These are phyloP conservation scores for Jaminaea rosea DNA, from an alignment of 1,284 basidiomycete genomes.

Conservation along the genomic window DNA sequence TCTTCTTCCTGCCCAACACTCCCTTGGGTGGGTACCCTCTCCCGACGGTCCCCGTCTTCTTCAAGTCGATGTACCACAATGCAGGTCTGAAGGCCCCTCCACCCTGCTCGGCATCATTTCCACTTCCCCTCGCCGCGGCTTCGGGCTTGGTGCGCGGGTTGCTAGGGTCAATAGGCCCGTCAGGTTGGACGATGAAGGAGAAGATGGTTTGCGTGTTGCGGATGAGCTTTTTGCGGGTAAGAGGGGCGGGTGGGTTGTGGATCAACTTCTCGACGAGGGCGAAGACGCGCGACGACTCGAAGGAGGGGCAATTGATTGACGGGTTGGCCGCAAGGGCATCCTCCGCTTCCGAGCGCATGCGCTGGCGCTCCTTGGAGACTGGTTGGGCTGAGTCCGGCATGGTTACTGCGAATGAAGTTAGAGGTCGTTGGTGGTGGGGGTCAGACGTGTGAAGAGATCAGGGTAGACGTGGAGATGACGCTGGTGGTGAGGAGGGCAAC, in stretches of 20 bases:
- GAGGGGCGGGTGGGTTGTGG: conserved; percentile 26
- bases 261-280: conserved; percentile 30
- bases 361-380: conserved; percentile 1
- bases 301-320: conserved; percentile 28
- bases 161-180: conserved; percentile 22
- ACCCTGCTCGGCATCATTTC: no score
- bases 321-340: conserved; percentile 24
- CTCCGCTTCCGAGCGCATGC: conserved; percentile 18
- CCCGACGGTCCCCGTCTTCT: conserved; percentile 21
- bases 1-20: conserved; percentile 31
- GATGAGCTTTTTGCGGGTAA: conserved; percentile 23
- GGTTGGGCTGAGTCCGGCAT: no score
- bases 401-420: no score
- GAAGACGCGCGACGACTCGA: conserved; percentile 36
- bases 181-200: conserved; percentile 38
- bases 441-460: no score
- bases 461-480: no score
- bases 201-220: conserved; percentile 34
- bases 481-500: no score
- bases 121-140: conserved; percentile 10
- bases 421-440: no score
- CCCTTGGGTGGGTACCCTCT: conserved; percentile 33
- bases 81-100: conserved; percentile 38
- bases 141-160: conserved; percentile 33
- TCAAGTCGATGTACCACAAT: conserved; percentile 33